These are phyloP conservation scores for Cladobotryum protrusum DNA, from an alignment of 2,329 filamentous ascomycete genomes.

Conservation along the genomic window DNA sequence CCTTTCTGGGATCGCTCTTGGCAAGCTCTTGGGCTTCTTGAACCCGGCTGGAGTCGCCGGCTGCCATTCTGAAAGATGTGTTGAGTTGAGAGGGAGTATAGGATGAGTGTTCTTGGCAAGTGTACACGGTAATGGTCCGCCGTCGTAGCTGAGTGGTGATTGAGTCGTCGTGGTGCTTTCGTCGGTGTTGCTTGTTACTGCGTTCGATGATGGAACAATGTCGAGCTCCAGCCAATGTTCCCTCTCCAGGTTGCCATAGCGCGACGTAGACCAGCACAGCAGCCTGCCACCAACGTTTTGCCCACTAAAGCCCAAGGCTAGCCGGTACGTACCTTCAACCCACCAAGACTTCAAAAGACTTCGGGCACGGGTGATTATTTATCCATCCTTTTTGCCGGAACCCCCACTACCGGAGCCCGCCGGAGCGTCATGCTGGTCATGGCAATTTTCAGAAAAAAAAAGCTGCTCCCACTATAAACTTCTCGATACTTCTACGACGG, in stretches of 20 bases:
- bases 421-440: neutral
- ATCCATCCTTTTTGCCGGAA: too few relatives aligned
- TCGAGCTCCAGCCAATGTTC: constrained; percentile 6
- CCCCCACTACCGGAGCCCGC: neutral
- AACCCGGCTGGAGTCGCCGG: constrained; percentile 60
- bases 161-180: constrained; percentile 1
- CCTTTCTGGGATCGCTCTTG: constrained; percentile 74
- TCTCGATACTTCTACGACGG: neutral
- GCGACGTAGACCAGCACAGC: constrained; percentile 15
- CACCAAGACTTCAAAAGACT: neutral
- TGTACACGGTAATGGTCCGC: neutral
- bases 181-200: neutral
- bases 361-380: neutral
- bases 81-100: neutral
- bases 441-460: constrained; percentile 1
- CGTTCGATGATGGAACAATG: constrained; percentile 2
- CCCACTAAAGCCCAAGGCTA: neutral
- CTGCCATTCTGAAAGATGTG: constrained; percentile 41
- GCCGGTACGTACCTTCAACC: too few relatives aligned
- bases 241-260: constrained; percentile 31
- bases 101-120: neutral
- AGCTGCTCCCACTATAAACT: constrained; percentile 1
- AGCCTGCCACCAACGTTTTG: neutral
- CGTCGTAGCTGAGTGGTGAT: neutral
- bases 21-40: constrained; percentile 81